phyloP scores from a whole-genome alignment of 805 yeast species.

The Lachancea nothofagi region DNA sequence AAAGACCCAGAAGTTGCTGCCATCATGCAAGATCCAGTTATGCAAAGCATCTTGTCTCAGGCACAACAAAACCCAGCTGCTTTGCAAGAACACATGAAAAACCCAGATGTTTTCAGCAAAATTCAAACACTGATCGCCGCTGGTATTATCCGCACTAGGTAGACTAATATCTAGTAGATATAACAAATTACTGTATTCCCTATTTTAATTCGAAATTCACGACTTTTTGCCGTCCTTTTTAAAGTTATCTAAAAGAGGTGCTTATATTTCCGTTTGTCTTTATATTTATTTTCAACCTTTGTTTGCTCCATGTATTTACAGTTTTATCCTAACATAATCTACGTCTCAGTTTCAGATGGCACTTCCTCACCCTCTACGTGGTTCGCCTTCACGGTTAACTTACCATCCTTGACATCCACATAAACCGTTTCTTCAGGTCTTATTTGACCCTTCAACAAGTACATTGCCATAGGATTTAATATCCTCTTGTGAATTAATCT shows the following conservation, averaged over 20 bases:
- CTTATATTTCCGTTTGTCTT: not conserved
- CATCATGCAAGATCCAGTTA: conserved; percentile 88
- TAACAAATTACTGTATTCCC: not conserved
- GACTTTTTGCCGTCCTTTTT: not conserved
- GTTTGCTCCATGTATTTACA: not conserved
- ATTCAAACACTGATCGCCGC: conserved; percentile 88
- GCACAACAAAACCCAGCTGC: conserved; percentile 96
- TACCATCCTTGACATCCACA: conserved; percentile 42
- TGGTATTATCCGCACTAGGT: conserved; percentile 59
- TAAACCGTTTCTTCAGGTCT: conserved; percentile 50
- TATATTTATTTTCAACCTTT: not conserved
- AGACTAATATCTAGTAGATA: not conserved
- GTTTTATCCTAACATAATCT: not conserved
- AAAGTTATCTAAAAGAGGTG: no score
- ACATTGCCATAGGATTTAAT: conserved; percentile 83
- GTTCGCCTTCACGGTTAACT: conserved; percentile 43
- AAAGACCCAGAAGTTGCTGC: conserved; percentile 92
- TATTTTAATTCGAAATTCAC: not conserved
- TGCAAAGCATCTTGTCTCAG: conserved; percentile 91
- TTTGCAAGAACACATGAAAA: conserved; percentile 93
- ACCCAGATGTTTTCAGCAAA: conserved; percentile 87
- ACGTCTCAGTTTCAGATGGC: conserved; percentile 12
- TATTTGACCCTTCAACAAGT: conserved; percentile 74
- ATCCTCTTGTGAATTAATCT: conserved; percentile 76
- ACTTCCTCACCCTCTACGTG: conserved; percentile 35